A percentile compares a stretch with the other conserved stretches of the same genome.
phyloP scores from a whole-genome alignment of 2,329 filamentous ascomycete species.

The Passalora sequoiae region DNA sequence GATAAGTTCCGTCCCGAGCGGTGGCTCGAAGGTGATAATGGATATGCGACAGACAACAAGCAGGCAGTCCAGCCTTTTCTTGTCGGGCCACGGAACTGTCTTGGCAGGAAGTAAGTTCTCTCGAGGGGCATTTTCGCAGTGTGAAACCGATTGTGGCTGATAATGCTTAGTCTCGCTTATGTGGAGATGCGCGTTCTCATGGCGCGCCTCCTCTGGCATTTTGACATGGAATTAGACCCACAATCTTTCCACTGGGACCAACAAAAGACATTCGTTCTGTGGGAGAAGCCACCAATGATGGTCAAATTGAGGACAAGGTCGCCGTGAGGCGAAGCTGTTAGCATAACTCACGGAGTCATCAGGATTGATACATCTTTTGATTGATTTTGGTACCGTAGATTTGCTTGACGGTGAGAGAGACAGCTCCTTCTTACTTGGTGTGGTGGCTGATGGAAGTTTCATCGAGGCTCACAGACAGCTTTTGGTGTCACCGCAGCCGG shows the following conservation, averaged over 20 bases:
- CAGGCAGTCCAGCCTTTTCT: conserved; percentile 24
- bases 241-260: background rate
- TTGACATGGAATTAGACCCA: background rate
- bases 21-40: conserved; percentile 24
- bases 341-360: no score
- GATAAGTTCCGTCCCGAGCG: conserved; percentile 27
- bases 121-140: background rate
- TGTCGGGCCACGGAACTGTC: conserved; percentile 16
- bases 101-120: background rate
- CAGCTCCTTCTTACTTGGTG: no score
- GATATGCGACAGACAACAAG: conserved; percentile 1
- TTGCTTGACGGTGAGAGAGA: no score
- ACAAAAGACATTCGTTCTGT: background rate
- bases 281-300: background rate
- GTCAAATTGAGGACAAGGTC: background rate
- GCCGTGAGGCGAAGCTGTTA: no score
- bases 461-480: no score
- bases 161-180: background rate
- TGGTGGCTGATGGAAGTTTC: no score
- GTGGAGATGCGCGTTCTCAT: background rate
- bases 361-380: no score
- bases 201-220: background rate
- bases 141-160: background rate
- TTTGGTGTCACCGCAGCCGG: no score
- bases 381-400: no score